phyloP scores from a whole-genome alignment of 2,329 filamentous ascomycete species.

The Colletotrichum filicis region DNA sequence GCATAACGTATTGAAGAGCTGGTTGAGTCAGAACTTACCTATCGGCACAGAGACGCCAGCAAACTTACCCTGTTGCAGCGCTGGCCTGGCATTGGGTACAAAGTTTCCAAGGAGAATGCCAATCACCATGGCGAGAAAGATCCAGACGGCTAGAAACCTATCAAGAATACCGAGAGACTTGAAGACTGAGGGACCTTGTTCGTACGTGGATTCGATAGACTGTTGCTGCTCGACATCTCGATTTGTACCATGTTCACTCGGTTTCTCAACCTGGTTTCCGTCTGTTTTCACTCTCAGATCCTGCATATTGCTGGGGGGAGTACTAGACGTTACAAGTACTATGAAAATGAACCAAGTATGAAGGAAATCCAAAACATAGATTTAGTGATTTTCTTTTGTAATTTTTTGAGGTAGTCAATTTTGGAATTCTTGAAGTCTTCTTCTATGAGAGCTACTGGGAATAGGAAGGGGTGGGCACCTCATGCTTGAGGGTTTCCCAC shows the following conservation, averaged over 20 bases:
- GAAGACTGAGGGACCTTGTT: constrained; percentile 54
- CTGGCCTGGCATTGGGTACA: constrained; percentile 68
- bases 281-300: neutral
- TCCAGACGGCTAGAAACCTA: constrained; percentile 76
- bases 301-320: neutral
- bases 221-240: constrained; percentile 31
- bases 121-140: constrained; percentile 80
- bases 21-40: constrained; percentile 50
- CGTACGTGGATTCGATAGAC: neutral
- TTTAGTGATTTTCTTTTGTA: too few relatives aligned
- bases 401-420: too few relatives aligned
- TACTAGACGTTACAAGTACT: neutral
- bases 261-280: neutral
- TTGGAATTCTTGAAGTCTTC: neutral
- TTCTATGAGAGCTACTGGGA: neutral
- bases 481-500: neutral
- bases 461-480: neutral
- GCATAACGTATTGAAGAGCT: neutral
- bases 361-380: neutral
- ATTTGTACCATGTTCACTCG: neutral
- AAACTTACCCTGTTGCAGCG: constrained; percentile 77
- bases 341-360: neutral
- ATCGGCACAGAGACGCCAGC: constrained; percentile 76
- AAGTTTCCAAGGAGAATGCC: constrained; percentile 84
- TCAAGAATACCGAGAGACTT: constrained; percentile 69